Percentiles rank a stretch among this genome's conserved stretches.
Evolutionary conservation across 2,329 filamentous ascomycete species (phyloP).

Genomic region (Trichoderma guizhouense): DNA sequence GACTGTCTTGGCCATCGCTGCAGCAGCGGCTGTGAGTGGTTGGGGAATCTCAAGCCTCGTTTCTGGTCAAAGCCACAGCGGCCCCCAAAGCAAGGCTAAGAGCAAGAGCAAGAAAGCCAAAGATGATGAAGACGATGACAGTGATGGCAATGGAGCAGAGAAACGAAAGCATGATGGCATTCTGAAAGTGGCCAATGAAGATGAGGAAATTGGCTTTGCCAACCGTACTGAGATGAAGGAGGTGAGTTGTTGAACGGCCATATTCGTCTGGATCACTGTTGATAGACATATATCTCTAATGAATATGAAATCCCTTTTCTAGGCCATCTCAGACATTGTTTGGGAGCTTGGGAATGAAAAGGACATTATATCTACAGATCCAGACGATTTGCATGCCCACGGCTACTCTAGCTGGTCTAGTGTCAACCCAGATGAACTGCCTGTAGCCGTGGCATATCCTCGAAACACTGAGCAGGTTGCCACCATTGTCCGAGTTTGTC

Average conservation of each 20-base stretch:
- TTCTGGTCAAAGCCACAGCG: slow-evolving; percentile 7
- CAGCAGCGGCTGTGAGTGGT: slow-evolving; percentile 38
- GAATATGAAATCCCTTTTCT: background rate
- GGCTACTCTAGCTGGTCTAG: slow-evolving; percentile 69
- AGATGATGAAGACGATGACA: background rate
- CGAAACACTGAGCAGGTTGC: slow-evolving; percentile 59
- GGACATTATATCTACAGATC: slow-evolving; percentile 60
- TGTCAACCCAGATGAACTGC: slow-evolving; percentile 56
- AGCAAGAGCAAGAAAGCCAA: background rate
- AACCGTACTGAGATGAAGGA: slow-evolving; percentile 42
- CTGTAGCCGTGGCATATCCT: slow-evolving; percentile 63
- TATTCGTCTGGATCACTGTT: slow-evolving; percentile 5
- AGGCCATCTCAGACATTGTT: slow-evolving; percentile 57
- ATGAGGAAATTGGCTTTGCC: slow-evolving; percentile 36
- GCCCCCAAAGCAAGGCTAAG: background rate
- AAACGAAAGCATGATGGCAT: background rate
- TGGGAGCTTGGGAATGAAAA: slow-evolving; percentile 42
- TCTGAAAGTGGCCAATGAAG: slow-evolving; percentile 17
- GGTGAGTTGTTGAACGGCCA: slow-evolving; percentile 25
- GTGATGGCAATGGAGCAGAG: background rate
- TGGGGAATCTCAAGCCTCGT: slow-evolving; percentile 39
- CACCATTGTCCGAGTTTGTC: slow-evolving; percentile 63
- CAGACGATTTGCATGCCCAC: slow-evolving; percentile 58
- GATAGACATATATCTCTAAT: background rate
- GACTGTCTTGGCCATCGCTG: slow-evolving; percentile 38